Evolutionary conservation across 768 basidiomycete species (phyloP).

Genomic region (Psilocybe cyanescens): DNA sequence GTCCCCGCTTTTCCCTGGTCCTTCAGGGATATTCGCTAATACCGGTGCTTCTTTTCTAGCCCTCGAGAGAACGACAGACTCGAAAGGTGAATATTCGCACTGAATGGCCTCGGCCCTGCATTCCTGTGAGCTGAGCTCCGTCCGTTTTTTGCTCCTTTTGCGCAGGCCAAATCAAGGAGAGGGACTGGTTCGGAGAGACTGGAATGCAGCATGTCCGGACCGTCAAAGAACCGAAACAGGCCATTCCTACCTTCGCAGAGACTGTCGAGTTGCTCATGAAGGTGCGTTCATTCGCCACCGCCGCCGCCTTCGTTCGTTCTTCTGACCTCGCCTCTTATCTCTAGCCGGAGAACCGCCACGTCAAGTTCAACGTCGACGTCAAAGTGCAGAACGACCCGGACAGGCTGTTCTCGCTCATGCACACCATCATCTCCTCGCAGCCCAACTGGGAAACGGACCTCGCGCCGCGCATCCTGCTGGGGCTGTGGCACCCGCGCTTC

Average conservation of each 20-base stretch:
- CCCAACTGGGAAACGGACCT: conserved; percentile 74
- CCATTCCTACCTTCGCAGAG: conserved; percentile 90
- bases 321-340: background rate
- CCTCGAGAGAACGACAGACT: conserved; percentile 83
- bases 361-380: conserved; percentile 88
- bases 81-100: conserved; percentile 47
- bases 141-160: conserved; percentile 24
- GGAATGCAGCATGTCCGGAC: conserved; percentile 84
- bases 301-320: background rate
- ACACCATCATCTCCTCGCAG: conserved; percentile 64
- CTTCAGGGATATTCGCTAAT: conserved; percentile 16
- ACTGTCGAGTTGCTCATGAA: conserved; percentile 80
- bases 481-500: conserved; percentile 93
- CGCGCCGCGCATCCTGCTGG: conserved; percentile 80
- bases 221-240: conserved; percentile 75
- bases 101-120: background rate
- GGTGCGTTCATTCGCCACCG: conserved; percentile 40
- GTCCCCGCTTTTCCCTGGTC: conserved; percentile 14
- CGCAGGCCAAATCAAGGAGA: conserved; percentile 68
- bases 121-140: conserved; percentile 4
- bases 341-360: conserved; percentile 75
- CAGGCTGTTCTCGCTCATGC: conserved; percentile 82
- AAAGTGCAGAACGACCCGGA: conserved; percentile 93
- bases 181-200: conserved; percentile 69
- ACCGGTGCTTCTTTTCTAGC: conserved; percentile 38